Evolutionary conservation across 805 yeast genomes (phyloP).

Genomic region (Wickerhamiella lipophila): DNA sequence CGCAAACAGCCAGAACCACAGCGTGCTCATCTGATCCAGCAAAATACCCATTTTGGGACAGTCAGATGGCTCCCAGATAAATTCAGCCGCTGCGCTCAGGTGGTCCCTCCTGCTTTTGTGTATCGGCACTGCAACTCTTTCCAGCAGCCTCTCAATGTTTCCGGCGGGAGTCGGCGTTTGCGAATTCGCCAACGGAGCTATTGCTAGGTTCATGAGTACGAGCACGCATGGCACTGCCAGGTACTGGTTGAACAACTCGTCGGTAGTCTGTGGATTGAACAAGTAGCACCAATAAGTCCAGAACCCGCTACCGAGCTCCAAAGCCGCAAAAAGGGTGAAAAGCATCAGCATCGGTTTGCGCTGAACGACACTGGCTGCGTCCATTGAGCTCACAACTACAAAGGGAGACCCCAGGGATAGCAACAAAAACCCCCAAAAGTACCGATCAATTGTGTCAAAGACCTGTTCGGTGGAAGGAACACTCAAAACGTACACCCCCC

Average conservation of each 20-base stretch:
- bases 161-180: constrained; percentile 12
- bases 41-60: neutral
- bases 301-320: constrained; percentile 12
- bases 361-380: constrained; percentile 8
- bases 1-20: constrained; percentile 11
- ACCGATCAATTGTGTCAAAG: constrained; percentile 14
- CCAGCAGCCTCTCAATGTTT: constrained; percentile 10
- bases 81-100: neutral
- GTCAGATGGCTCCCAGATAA: neutral
- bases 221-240: constrained; percentile 9
- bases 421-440: constrained; percentile 16
- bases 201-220: neutral
- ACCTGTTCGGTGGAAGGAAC: constrained; percentile 14
- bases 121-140: neutral
- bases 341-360: constrained; percentile 5
- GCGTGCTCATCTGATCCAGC: neutral
- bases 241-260: constrained; percentile 7
- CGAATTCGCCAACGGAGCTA: constrained; percentile 11
- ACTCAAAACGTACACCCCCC: constrained; percentile 17
- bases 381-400: constrained; percentile 11
- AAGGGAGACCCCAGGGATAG: constrained; percentile 18
- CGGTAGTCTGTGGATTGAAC: constrained; percentile 2
- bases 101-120: neutral
- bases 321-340: neutral
- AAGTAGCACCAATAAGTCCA: constrained; percentile 7